Conservation (phyloP, 208 protist genomes). For the Acanthamoeba royreba region DNA sequence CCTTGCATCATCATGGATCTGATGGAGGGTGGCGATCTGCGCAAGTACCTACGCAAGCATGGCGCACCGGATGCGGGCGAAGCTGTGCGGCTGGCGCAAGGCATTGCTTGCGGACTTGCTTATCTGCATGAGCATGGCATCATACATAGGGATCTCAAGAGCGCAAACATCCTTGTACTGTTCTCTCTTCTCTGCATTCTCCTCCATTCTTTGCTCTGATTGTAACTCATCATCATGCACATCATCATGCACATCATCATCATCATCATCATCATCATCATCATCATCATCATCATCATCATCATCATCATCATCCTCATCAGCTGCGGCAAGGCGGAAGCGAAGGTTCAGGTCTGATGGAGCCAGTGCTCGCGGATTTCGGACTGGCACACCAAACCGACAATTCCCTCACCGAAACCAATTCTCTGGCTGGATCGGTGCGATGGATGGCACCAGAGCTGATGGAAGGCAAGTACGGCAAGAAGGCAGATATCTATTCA, state of each 20-base stretch:
- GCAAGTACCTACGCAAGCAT: not conserved
- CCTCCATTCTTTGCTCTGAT: not conserved
- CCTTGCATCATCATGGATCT: not conserved
- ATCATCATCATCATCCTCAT: no score
- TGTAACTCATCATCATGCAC: no score
- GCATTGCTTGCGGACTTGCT: constrained; percentile 67
- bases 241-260: no score
- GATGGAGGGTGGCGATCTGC: not conserved
- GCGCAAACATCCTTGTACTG: constrained; percentile 83
- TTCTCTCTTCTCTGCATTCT: not conserved
- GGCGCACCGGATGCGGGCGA: not conserved
- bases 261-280: no score
- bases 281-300: no score
- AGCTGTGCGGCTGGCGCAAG: not conserved
- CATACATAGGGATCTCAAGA: constrained; percentile 87
- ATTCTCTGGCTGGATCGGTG: not conserved
- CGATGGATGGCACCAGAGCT: not conserved
- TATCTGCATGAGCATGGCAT: constrained; percentile 86
- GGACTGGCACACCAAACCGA: not conserved
- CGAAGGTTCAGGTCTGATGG: not conserved
- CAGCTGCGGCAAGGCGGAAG: not conserved
- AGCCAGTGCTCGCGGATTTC: not conserved
- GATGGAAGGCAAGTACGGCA: not conserved
- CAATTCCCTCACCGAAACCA: not conserved
- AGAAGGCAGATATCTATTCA: not conserved